These are phyloP conservation scores for Spathaspora passalidarum DNA, from an alignment of 805 yeast genomes.

Conservation along the genomic window DNA sequence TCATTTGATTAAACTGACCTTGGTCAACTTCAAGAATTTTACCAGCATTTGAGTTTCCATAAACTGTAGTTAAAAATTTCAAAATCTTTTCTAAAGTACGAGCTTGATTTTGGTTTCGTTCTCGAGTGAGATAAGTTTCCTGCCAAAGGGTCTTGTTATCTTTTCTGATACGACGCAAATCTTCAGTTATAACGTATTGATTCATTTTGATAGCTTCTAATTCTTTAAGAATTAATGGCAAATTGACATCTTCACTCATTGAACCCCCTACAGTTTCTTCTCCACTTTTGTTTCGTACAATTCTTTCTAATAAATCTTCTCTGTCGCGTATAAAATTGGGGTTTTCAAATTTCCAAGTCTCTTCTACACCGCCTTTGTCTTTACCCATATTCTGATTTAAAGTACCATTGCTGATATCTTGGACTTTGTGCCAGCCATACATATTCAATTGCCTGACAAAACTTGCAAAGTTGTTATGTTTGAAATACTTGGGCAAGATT, in stretches of 20 bases:
- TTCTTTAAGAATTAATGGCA: conserved; percentile 60
- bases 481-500: conserved; percentile 87
- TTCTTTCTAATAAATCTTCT: conserved; percentile 82
- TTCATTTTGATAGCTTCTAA: conserved; percentile 72
- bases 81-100: conserved; percentile 85
- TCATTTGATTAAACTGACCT: conserved; percentile 16
- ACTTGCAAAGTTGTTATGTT: conserved; percentile 91
- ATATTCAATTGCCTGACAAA: conserved; percentile 94
- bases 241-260: conserved; percentile 28
- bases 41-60: conserved; percentile 55
- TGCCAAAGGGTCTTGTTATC: conserved; percentile 93
- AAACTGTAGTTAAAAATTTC: conserved; percentile 80
- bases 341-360: conserved; percentile 84
- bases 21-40: conserved; percentile 39
- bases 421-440: conserved; percentile 99
- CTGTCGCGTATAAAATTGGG: conserved; percentile 73
- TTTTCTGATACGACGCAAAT: conserved; percentile 73
- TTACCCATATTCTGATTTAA: conserved; percentile 21
- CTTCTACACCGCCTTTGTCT: conserved; percentile 56
- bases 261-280: conserved; percentile 16
- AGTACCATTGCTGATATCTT: conserved; percentile 81
- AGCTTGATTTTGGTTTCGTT: conserved; percentile 79
- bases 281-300: conserved; percentile 65
- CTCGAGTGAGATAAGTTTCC: conserved; percentile 79
- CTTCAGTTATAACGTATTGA: conserved; percentile 81